Evolutionary conservation across 371 early-diverging fungal species (phyloP), one percentile per base, ranked within the genome.

Genomic region (Syncephalastrum contaminatum): DNA sequence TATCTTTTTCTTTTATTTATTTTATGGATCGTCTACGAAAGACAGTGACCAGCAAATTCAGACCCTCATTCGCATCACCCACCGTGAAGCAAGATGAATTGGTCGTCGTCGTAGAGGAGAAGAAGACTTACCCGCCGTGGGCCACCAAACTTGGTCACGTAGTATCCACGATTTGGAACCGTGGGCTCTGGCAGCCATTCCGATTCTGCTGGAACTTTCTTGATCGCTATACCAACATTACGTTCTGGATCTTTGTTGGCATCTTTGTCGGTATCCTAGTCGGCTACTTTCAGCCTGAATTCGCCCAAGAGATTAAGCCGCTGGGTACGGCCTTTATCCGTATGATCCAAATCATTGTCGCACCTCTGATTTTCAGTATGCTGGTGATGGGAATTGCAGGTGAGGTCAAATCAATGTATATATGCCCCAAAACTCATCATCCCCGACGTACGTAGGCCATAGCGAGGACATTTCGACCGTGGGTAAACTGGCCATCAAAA

Each of bases 321-420:
- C 53, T 88, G 19, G 83, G 84, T 24, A 67, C 66, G 6, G 70
- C 80, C 5, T 88, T 86, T 53, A 66, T 90, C 64, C 76, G 72
- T n/a, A 86, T 90, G 86, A 83, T 91, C 58, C 82, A 85, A 45
- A 73, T 77, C 45, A 66, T 89, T 36, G 87, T 86, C 42, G 79
- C 74, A 2, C 92, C 92, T 36, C 68, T 92, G 25, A 84, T 92
- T 47, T 89, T 89, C 65, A 79, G 85, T 3, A 84, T 84, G 4
- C 64, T 90, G 3, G 84, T 88, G 27, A 83, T 87, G 41, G 92
- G 88, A 51, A 89, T 91, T 64, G 72, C 72, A 51, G 75, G 63
- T 63, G 53, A 48, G 0, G 4, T 40, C 16, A 10, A 30, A 10
- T 6, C 10, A 12, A 5, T 8, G 15, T 3, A 51, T 24, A 8